These are phyloP conservation scores for Elaeis guineensis DNA, from an alignment of 176 grass and related monocot species.

Conservation along the genomic window DNA sequence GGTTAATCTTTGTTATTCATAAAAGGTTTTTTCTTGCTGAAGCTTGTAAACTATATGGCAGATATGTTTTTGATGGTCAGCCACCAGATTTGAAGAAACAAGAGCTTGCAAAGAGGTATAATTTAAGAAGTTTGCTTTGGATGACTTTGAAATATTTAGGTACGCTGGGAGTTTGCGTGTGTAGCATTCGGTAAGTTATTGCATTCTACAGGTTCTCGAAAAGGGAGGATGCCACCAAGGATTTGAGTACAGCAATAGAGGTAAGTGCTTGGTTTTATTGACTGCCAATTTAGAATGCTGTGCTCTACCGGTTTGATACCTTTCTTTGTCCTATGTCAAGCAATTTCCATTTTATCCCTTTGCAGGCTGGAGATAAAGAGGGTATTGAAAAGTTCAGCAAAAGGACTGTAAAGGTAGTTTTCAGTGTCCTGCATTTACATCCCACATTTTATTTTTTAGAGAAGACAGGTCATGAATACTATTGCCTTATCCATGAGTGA, in stretches of 20 bases:
- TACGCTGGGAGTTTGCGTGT: no score
- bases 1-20: no score
- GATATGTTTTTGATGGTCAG: conserved; percentile 93
- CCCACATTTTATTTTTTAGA: no score
- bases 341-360: conserved; percentile 8
- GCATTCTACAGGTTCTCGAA: conserved; percentile 52
- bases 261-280: conserved; percentile 28
- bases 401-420: conserved; percentile 74
- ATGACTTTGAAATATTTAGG: no score
- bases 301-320: conserved; percentile 10
- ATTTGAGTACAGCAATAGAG: conserved; percentile 69
- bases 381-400: conserved; percentile 86
- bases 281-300: neutral
- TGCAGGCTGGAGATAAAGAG: conserved; percentile 68
- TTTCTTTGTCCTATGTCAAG: conserved; percentile 1
- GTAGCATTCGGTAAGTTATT: neutral
- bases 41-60: conserved; percentile 19
- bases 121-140: no score
- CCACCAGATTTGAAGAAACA: conserved; percentile 87
- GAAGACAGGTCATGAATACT: no score
- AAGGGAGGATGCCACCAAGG: conserved; percentile 54
- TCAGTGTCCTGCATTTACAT: neutral
- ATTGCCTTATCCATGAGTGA: no score
- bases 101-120: conserved; percentile 68
- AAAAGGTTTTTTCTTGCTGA: neutral